phyloP scores from a whole-genome alignment of 2,329 filamentous ascomycete species.

The Paraphaeosphaeria minitans region DNA sequence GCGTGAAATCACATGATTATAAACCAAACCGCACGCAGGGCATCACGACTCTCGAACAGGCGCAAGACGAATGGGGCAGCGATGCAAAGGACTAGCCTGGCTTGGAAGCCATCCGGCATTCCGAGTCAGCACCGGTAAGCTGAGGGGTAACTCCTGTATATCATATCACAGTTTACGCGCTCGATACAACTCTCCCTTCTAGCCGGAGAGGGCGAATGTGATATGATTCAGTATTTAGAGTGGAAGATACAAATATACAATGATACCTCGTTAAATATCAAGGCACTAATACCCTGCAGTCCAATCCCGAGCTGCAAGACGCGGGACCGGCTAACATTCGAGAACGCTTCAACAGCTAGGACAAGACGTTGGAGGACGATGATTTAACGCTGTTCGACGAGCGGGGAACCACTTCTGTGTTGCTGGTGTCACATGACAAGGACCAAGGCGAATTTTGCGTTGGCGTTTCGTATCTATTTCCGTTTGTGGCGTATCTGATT shows the following conservation, averaged over 20 bases:
- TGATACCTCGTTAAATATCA: neutral
- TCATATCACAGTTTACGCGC: too few relatives aligned
- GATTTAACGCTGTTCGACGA: neutral
- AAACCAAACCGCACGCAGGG: too few relatives aligned
- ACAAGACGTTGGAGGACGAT: slow-evolving; percentile 1
- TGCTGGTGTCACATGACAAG: slow-evolving; percentile 2
- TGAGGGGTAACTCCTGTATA: too few relatives aligned
- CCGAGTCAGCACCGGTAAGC: too few relatives aligned
- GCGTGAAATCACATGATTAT: too few relatives aligned
- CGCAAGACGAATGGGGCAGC: too few relatives aligned
- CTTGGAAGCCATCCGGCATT: too few relatives aligned
- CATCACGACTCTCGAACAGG: too few relatives aligned
- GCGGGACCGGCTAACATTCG: neutral
- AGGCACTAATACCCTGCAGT: neutral
- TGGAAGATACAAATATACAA: neutral
- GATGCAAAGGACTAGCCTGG: too few relatives aligned
- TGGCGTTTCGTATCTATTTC: slow-evolving; percentile 5
- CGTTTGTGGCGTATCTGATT: neutral
- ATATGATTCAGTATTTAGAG: slow-evolving; percentile 2
- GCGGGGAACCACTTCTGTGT: neutral
- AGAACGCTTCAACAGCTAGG: slow-evolving; percentile 4
- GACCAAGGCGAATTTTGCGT: slow-evolving; percentile 1
- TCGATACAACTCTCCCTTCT: too few relatives aligned
- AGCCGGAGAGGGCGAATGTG: neutral
- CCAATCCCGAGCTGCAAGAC: neutral